Evolutionary conservation across 2,329 filamentous ascomycete species (phyloP), one percentile per base, ranked within the genome.

Genomic region (Hypoxylon sp.): DNA sequence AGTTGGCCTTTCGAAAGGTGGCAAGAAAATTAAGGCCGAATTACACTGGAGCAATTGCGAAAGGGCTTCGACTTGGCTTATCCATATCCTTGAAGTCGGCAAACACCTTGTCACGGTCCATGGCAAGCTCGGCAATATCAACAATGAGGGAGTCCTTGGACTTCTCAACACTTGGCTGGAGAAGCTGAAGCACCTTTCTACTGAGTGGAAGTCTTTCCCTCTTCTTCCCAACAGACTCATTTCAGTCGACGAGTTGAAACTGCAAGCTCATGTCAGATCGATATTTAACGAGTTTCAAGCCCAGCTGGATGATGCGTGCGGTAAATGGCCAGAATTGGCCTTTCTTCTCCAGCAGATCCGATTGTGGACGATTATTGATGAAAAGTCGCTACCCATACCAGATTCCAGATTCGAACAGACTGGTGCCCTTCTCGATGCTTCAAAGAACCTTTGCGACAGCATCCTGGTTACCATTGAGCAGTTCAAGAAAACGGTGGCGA

Each of bases 391-490:
- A 15, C 47, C 49, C 22, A 15, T 41, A 22, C 32, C 61, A 2
- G 57, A 53, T 8, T 11, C 51, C 3, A 32, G 24, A 10, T 28
- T 48, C 68, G 6, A 62, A 50, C 1, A 59, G 69, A 22, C 70
- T 74, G 17, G 61, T 80, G 74, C 78, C 0, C 84, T 93, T 46
- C 85, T 88, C 43, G 78, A 83, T 13, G 80, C 83, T 3, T 76
- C 93, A 1, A 85, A 91, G 37, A 84, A 78, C 1, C 81, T 91
- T n/a, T 86, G 90, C 48, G 91, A 97, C 76, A 86, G 87, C 51
- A 85, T 94, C 26, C 87, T 97, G 1, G 90, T 94, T 34, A 89
- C 91, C 0, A 84, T 97, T 49, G 93, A 97, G 75, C 87, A 89
- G 66, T 84, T 91, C 47, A 85, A 87, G 60, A 86, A 85, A 63